Base-by-base conservation (phyloP, 805 yeast genomes). In the Saccharomycopsis oosterbeekiorum region DNA sequence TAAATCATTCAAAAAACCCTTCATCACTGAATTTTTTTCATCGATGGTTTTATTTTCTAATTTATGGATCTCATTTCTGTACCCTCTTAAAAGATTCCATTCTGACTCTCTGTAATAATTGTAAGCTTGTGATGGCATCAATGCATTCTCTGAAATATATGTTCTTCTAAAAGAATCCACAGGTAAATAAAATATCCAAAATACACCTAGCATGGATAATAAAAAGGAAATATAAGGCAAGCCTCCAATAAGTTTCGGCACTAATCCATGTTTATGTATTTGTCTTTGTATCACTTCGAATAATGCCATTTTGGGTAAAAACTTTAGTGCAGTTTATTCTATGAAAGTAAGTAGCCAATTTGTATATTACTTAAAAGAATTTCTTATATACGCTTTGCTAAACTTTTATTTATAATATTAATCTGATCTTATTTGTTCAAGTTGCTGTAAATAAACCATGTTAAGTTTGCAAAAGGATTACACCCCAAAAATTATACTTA, bases 51-150 rank as follows among this genome's bases (percentile, higher is more conserved):
- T 67, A 64, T 40, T 66, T 39, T 57, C 50, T 73, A 70, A 82
- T 67, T 73, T 74, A 68, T 62, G 70, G 59, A 81, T 68, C 65
- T 85, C 88, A 53, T 79, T 80, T 63, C 97, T 79, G 69, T 85
- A 90, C 0, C 97, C 99, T 62, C 98, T 77, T 39, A 90, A 82
- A 60, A 88, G 76, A 68, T 92, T 89, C 97, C 98, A 94, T 70
- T 94, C 98, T 50, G 90, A 83, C 69, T 93, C 98, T 60, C 97
- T 79, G 71, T 89, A 94, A 70, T 90, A 91, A 26, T 96, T 85
- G 67, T 86, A 85, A 1, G 94, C 98, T 71, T 94, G 98, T 0
- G 96, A 92, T 8, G 99, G 97, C 89, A 94, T 85, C 71, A 94
- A 76, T 39, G 99, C 99, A 73, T 94, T 94, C 70, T 94, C 99